Evolutionary conservation across 1,139 yeast genomes (phyloP).

Genomic region (Suhomyces wounanorum): DNA sequence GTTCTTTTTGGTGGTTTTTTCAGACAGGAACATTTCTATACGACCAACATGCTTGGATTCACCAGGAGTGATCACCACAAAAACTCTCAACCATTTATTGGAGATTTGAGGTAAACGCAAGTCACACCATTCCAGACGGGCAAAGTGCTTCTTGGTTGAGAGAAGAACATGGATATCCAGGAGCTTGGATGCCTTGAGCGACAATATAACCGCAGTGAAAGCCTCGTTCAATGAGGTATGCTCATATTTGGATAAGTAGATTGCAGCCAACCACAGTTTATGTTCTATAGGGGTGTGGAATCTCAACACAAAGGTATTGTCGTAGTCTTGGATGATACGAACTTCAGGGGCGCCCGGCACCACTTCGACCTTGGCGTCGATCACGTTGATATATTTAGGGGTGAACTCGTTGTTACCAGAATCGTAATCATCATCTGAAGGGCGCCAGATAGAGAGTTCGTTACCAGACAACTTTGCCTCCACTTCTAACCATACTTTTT

Average conservation of each 20-base stretch:
- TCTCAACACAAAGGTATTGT: slow-evolving; percentile 33
- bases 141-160: slow-evolving; percentile 46
- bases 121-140: slow-evolving; percentile 58
- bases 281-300: slow-evolving; percentile 37
- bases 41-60: slow-evolving; percentile 44
- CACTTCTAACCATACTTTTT: slow-evolving; percentile 37
- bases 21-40: slow-evolving; percentile 51
- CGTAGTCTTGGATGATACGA: slow-evolving; percentile 41
- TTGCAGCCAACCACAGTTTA: slow-evolving; percentile 47
- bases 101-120: slow-evolving; percentile 57
- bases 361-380: slow-evolving; percentile 44
- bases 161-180: slow-evolving; percentile 56
- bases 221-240: slow-evolving; percentile 54
- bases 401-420: slow-evolving; percentile 35
- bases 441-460: slow-evolving; percentile 53
- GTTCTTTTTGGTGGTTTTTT: slow-evolving; percentile 43
- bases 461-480: slow-evolving; percentile 53
- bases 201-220: slow-evolving; percentile 56
- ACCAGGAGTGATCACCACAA: slow-evolving; percentile 46
- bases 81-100: slow-evolving; percentile 56
- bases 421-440: slow-evolving; percentile 29
- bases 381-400: slow-evolving; percentile 52
- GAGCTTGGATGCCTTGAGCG: slow-evolving; percentile 54
- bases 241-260: slow-evolving; percentile 52
- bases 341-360: slow-evolving; percentile 24